Evolutionary conservation across 768 basidiomycete genomes (phyloP).

Genomic region (Leccinum variicolor): DNA sequence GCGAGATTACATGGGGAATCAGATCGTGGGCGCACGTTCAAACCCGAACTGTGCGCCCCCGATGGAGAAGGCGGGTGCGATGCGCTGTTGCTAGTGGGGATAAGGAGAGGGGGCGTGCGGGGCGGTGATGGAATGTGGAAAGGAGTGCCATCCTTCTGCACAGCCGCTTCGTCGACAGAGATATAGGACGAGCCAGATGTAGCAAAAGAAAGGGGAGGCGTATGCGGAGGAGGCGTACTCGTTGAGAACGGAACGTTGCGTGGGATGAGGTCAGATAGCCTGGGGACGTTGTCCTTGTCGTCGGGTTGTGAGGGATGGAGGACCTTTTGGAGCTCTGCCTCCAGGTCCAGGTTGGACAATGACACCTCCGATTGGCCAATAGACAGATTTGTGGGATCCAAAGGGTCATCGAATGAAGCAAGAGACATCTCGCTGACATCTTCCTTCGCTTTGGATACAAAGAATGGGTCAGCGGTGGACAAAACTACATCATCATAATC

Average conservation of each 20-base stretch:
- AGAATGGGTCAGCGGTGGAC: constrained; percentile 21
- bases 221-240: constrained; percentile 26
- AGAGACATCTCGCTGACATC: constrained; percentile 27
- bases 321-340: constrained; percentile 28
- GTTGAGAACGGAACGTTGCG: constrained; percentile 21
- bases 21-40: constrained; percentile 18
- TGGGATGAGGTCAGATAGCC: constrained; percentile 26
- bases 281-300: constrained; percentile 12
- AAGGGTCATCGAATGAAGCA: constrained; percentile 27
- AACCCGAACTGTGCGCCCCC: constrained; percentile 4
- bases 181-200: constrained; percentile 16
- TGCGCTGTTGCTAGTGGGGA: not conserved
- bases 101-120: constrained; percentile 1
- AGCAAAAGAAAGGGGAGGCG: constrained; percentile 18
- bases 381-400: constrained; percentile 31
- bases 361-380: constrained; percentile 38
- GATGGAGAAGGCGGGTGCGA: constrained; percentile 13
- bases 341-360: constrained; percentile 30
- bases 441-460: constrained; percentile 20
- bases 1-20: constrained; percentile 22
- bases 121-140: constrained; percentile 2
- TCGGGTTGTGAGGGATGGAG: constrained; percentile 12
- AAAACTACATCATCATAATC: constrained; percentile 8
- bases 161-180: constrained; percentile 10
- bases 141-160: constrained; percentile 4